phyloP scores from a whole-genome alignment of 2,329 filamentous ascomycete genomes.

The Cryphonectria japonica region DNA sequence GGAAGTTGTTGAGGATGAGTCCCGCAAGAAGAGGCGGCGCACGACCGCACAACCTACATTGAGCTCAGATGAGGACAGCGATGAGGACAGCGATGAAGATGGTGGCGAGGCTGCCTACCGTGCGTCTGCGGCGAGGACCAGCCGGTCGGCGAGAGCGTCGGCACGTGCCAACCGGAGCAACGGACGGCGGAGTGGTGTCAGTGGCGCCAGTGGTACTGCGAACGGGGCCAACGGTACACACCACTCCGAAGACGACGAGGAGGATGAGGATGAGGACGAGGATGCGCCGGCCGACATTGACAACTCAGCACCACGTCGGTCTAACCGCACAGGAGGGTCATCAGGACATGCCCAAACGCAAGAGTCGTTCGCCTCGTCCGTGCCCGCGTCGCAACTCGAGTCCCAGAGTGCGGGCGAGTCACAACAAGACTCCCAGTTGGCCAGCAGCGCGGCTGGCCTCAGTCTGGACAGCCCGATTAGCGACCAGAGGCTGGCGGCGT shows the following conservation, averaged over 20 bases:
- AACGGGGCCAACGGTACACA: constrained; percentile 32
- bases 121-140: constrained; percentile 41
- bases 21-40: constrained; percentile 81
- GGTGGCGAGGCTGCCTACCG: constrained; percentile 42
- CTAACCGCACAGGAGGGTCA: constrained; percentile 42
- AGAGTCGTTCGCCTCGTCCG: constrained; percentile 77
- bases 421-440: constrained; percentile 51
- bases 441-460: constrained; percentile 46
- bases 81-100: constrained; percentile 59
- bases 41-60: constrained; percentile 52
- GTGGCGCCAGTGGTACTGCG: constrained; percentile 32
- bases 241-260: constrained; percentile 50
- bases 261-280: constrained; percentile 59
- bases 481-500: constrained; percentile 67
- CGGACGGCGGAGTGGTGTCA: constrained; percentile 34
- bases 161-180: constrained; percentile 39
- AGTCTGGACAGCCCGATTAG: constrained; percentile 57
- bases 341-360: constrained; percentile 55
- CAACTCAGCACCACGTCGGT: constrained; percentile 47
- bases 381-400: constrained; percentile 72
- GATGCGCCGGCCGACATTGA: constrained; percentile 42
- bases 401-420: constrained; percentile 48
- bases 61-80: constrained; percentile 61
- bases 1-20: constrained; percentile 80
- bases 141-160: constrained; percentile 37